Evolutionary conservation across 352 stramenopile genomes (phyloP).

Genomic region (Phytophthora cajani): DNA sequence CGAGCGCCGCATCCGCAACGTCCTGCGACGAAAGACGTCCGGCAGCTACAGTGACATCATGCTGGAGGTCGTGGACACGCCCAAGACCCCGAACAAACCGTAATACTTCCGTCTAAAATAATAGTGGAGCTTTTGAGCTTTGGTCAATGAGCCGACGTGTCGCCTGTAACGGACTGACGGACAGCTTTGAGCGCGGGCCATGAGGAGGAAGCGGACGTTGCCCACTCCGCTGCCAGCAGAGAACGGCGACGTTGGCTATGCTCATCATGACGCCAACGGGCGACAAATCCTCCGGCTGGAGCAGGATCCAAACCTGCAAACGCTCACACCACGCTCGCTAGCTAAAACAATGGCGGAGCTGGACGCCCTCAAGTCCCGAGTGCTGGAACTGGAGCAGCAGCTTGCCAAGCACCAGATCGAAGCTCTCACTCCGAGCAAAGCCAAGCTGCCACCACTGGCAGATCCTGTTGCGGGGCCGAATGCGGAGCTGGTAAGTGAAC

Average conservation of each 20-base stretch:
- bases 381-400: constrained; percentile 60
- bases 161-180: constrained; percentile 25
- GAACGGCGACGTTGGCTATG: constrained; percentile 11
- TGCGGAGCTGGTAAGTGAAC: constrained; percentile 9
- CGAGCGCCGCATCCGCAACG: constrained; percentile 75
- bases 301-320: constrained; percentile 48
- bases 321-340: constrained; percentile 61
- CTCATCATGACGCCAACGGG: constrained; percentile 25
- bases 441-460: constrained; percentile 55
- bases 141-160: constrained; percentile 22
- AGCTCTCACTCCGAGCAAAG: constrained; percentile 38
- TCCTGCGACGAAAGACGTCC: constrained; percentile 68
- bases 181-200: constrained; percentile 12
- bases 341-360: constrained; percentile 66
- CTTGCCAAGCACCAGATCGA: constrained; percentile 61
- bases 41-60: constrained; percentile 85
- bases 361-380: constrained; percentile 50
- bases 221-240: constrained; percentile 14
- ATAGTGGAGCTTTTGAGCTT: constrained; percentile 24
- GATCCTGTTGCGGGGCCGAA: constrained; percentile 4
- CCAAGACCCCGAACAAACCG: constrained; percentile 48
- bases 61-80: constrained; percentile 74
- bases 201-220: constrained; percentile 31
- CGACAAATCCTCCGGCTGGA: constrained; percentile 61
- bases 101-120: constrained; percentile 41